Base-by-base conservation (phyloP, 352 stramenopile genomes). In the Phytophthora tentaculata region DNA sequence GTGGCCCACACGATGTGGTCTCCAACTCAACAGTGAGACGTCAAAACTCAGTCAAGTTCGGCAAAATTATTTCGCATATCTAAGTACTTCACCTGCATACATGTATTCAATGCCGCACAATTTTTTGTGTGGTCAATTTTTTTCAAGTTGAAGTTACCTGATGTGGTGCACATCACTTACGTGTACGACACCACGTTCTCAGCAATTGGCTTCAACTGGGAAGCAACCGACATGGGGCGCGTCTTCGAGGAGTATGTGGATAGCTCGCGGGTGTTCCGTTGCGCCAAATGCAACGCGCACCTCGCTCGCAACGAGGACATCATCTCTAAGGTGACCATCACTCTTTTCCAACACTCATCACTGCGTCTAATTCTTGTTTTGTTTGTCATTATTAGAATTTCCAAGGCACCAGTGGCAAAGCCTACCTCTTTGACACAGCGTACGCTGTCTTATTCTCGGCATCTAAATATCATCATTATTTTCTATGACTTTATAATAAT, bases 221-320 rank as follows among this genome's bases (percentile, higher is more conserved):
- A 48, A 28, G 14, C 6, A 14, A 32, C 55, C 20, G 32, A 56
- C 2, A 4, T 94, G 86, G 84, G 86, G 35, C 81, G 77, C n/a
- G 84, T 92, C 62, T 94, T 94, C 66, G 90, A 97, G 83, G 81
- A 95, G 41, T 98, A 96, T 66, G 77, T 98, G 47, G 92, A 98
- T 62, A 94, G 92, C 59, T 69, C 85, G 54, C 84, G 95, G 56
- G 69, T 98, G 19, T 98, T 98, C 61, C 83, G 87, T 53, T 98
- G 95, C 75, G 84, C 76, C 60, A 81, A 97, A 32, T 98, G 95
- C 74, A 79, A 82, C 51, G 96, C 95, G 37, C 94, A 98, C 65
- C 77, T 98, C 29, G 94, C 94, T 8, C 91, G 79, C 71, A 84
- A 90, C 53, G 94, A 98, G 68, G 93, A 98, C 61, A 98, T 98